Conservation (phyloP, 129 eudicot species). For the Silybum marianum region DNA sequence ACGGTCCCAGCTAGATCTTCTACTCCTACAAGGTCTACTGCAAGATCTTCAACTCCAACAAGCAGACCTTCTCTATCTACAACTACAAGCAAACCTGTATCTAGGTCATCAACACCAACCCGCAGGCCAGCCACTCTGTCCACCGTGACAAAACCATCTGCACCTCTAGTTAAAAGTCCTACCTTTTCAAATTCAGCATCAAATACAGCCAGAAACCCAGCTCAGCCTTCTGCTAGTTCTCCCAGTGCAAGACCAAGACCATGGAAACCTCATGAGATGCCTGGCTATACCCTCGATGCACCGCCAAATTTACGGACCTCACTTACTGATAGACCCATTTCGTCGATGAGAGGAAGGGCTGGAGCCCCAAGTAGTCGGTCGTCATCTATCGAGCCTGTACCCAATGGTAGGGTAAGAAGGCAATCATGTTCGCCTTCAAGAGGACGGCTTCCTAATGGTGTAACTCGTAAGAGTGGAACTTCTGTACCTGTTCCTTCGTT, state of each 20-base stretch:
- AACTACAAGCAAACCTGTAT: conserved; percentile 52
- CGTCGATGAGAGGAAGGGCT: conserved; percentile 80
- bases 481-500: conserved; percentile 88
- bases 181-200: conserved; percentile 38
- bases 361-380: conserved; percentile 81
- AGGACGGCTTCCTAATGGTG: conserved; percentile 81
- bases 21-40: conserved; percentile 65
- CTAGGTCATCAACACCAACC: conserved; percentile 78
- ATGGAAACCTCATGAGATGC: conserved; percentile 98
- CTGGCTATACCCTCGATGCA: conserved; percentile 88
- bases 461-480: conserved; percentile 62
- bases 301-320: conserved; percentile 92
- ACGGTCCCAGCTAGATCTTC: conserved; percentile 57
- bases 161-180: conserved; percentile 46
- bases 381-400: conserved; percentile 74
- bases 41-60: conserved; percentile 78
- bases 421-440: conserved; percentile 96
- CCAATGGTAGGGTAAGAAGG: conserved; percentile 74
- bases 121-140: conserved; percentile 60
- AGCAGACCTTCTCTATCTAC: conserved; percentile 53
- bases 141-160: conserved; percentile 42
- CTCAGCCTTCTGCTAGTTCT: conserved; percentile 51
- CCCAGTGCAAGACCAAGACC: conserved; percentile 76
- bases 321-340: conserved; percentile 71
- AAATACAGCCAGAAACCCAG: conserved; percentile 38